Percentiles rank a stretch among this genome's conserved stretches.
phyloP scores from a whole-genome alignment of 352 stramenopile genomes.

The Aphanomyces invadans region DNA sequence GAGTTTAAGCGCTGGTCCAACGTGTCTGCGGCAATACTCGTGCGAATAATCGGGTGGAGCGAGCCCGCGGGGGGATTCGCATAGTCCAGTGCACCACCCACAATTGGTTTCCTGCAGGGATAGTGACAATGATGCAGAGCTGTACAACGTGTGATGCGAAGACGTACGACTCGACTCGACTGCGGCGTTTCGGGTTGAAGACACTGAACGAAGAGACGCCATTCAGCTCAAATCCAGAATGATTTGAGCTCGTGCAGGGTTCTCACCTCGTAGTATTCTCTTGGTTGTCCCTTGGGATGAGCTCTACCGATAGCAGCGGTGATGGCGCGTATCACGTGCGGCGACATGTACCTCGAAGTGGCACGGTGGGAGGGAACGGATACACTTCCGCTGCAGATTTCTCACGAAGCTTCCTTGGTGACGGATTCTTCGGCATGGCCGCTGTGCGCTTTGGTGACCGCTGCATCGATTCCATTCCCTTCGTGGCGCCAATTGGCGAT shows the following conservation, averaged over 20 bases:
- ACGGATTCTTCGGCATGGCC: background rate
- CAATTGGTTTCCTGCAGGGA: background rate
- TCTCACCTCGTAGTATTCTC: background rate
- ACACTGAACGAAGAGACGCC: background rate
- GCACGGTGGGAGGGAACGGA: background rate
- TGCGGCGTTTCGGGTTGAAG: slow-evolving; percentile 1
- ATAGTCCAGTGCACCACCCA: background rate
- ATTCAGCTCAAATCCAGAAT: no score
- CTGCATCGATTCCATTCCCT: background rate
- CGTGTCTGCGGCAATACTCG: slow-evolving; percentile 14
- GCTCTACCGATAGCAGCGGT: no score
- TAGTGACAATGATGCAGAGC: background rate
- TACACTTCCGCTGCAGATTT: background rate
- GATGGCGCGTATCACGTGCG: no score
- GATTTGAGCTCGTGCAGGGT: no score
- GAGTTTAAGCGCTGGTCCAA: slow-evolving; percentile 16
- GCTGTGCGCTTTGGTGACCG: background rate
- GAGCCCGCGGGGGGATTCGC: background rate
- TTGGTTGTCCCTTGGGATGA: background rate
- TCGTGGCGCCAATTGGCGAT: background rate
- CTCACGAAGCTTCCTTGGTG: background rate
- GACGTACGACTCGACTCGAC: slow-evolving; percentile 12
- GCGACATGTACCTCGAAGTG: background rate
- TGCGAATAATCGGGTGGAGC: slow-evolving; percentile 15
- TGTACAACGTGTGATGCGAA: background rate